These are phyloP conservation scores for Colletotrichum sp. DNA, from an alignment of 2,329 filamentous ascomycete species.

Conservation along the genomic window DNA sequence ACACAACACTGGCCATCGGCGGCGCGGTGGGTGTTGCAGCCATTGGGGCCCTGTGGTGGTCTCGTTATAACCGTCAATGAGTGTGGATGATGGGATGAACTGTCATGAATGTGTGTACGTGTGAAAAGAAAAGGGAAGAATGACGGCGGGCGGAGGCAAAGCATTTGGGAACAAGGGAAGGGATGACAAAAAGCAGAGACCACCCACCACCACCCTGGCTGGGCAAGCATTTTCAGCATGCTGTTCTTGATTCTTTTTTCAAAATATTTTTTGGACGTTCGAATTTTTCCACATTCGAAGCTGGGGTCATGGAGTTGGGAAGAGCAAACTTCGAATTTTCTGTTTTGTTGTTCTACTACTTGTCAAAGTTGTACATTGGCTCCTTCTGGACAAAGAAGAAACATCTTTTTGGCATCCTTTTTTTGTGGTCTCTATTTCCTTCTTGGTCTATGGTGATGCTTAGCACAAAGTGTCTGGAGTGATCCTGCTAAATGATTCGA, in stretches of 20 bases:
- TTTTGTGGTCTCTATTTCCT: too few relatives aligned
- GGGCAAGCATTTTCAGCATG: neutral
- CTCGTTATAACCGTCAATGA: conserved; percentile 9
- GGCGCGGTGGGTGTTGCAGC: conserved; percentile 41
- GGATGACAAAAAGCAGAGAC: neutral
- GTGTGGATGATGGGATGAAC: neutral
- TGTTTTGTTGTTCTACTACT: neutral
- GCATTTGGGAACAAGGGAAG: neutral
- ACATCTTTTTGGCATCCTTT: neutral
- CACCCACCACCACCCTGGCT: neutral
- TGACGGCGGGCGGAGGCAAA: neutral
- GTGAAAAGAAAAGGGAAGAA: neutral
- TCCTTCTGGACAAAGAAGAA: conserved; percentile 4
- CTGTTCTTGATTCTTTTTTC: neutral
- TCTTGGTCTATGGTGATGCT: neutral
- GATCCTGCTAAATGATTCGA: neutral
- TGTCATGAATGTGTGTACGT: neutral
- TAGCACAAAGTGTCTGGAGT: neutral
- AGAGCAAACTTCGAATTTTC: neutral
- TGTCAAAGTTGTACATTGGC: neutral
- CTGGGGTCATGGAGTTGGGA: neutral
- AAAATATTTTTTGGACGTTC: neutral
- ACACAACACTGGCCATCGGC: conserved; percentile 35
- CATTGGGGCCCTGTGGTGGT: conserved; percentile 26
- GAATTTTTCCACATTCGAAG: neutral